These are phyloP conservation scores for Ramalina intermedia DNA, from an alignment of 495 filamentous ascomycete species.

Conservation along the genomic window DNA sequence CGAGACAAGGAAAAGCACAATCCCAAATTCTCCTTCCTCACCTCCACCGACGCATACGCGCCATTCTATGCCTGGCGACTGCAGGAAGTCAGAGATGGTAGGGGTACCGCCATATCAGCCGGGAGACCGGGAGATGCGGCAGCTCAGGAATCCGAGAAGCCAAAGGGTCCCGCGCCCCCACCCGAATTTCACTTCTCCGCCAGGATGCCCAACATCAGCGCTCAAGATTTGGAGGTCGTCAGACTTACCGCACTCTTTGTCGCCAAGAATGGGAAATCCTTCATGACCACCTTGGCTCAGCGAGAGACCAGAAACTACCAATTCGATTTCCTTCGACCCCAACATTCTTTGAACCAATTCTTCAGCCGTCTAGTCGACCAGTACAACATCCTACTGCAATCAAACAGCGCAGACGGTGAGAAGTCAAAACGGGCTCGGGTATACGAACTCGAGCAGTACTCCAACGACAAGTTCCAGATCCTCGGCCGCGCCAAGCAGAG, in stretches of 20 bases:
- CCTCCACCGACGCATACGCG: slow-evolving; percentile 67
- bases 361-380: slow-evolving; percentile 87
- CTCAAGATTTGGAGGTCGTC: slow-evolving; percentile 88
- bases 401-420: slow-evolving; percentile 54
- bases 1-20: slow-evolving; percentile 75
- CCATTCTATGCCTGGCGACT: slow-evolving; percentile 85
- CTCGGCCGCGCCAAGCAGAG: slow-evolving; percentile 67
- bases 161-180: slow-evolving; percentile 75
- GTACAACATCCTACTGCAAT: slow-evolving; percentile 68
- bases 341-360: slow-evolving; percentile 90
- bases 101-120: slow-evolving; percentile 66
- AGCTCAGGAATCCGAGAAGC: slow-evolving; percentile 44
- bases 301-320: slow-evolving; percentile 84
- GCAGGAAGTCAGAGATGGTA: slow-evolving; percentile 65
- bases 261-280: slow-evolving; percentile 78
- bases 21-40: slow-evolving; percentile 83
- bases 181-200: slow-evolving; percentile 87
- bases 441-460: slow-evolving; percentile 61
- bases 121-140: slow-evolving; percentile 53
- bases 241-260: slow-evolving; percentile 80
- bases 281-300: slow-evolving; percentile 76
- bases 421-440: slow-evolving; percentile 55
- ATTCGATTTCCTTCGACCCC: slow-evolving; percentile 91
- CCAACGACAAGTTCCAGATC: slow-evolving; percentile 63
- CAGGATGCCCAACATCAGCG: slow-evolving; percentile 92